Evolutionary conservation across 2,329 filamentous ascomycete genomes (phyloP), one percentile per base, ranked within the genome.

Genomic region (Fusarium falciforme): DNA sequence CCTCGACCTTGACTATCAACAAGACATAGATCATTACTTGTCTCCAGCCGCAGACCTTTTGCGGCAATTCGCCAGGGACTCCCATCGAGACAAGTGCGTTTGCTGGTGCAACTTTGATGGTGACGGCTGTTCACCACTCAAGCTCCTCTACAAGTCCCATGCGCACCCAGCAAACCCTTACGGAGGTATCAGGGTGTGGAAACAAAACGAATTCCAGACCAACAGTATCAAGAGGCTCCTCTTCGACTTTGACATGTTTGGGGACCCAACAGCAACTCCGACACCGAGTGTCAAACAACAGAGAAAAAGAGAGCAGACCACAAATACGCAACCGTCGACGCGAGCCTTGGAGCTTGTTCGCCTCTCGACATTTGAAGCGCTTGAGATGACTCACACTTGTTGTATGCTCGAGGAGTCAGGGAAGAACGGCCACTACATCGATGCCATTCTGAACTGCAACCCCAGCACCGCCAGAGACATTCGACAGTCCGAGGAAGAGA

Each of bases 111-210:
- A 35, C 10, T 20, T 9, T 8, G 29, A 11, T 27, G 35, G 16
- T 29, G 27, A 35, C 20, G 36, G 61, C 9, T 64, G 61, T 17
- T 64, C 61, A 3, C 61, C 61, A 6, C 35, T 64, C 14, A 55
- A 31, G n/a, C 8, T 64, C 6, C 29, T 64, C 5, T 57, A 44
- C 49, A 64, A 64, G 47, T 9, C 61, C 8, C 36, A 44, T 4
- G 35, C 61, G 35, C 49, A 33, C 27, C 17, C 25, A 3, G 8
- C 2, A 2, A 6, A 0, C 1, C 2, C 0, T 20, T 1, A 2
- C 25, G 0, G 0, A 29, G 33, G 42, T 2, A 38, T 54, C 3
- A 0, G 0, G 6, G 16, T 25, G 12, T 5, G 2, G 3, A 25
- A 4, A 5, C 4, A 14, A 20, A 0, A 2, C 1, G 0, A 29